phyloP scores from a whole-genome alignment of 75 land plant species.

The Selaginella tamariscina region DNA sequence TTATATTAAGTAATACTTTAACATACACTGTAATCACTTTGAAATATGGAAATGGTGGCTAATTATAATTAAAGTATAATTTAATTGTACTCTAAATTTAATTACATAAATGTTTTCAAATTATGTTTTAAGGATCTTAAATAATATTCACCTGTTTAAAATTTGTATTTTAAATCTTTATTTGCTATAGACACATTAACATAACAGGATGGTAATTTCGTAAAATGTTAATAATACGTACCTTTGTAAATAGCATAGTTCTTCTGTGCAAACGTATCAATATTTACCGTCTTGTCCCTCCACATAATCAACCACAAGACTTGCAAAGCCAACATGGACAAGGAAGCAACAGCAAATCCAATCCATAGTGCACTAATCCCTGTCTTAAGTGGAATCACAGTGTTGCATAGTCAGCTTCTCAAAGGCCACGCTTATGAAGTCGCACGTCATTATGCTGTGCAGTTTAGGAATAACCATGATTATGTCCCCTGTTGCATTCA shows the following conservation, averaged over 20 bases:
- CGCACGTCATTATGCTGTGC: constrained; percentile 13
- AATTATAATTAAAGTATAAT: no score
- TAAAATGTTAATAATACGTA: background rate
- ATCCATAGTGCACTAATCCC: constrained; percentile 16
- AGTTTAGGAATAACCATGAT: constrained; percentile 4
- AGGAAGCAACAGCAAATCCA: constrained; percentile 12
- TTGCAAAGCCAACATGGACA: constrained; percentile 14
- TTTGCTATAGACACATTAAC: no score
- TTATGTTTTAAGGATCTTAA: no score
- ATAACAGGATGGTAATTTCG: background rate
- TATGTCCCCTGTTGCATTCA: constrained; percentile 1
- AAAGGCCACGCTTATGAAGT: constrained; percentile 9
- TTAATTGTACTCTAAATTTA: no score
- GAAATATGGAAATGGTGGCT: no score
- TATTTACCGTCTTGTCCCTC: background rate
- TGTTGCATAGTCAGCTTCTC: constrained; percentile 3
- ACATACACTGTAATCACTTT: no score
- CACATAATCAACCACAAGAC: constrained; percentile 10
- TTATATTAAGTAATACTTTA: no score
- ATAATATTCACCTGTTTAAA: no score
- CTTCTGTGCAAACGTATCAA: background rate
- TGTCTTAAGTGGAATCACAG: background rate
- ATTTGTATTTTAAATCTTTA: no score
- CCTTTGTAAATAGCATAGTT: background rate
- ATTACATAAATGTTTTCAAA: no score